phyloP scores from a whole-genome alignment of 139 green algal species.

The Trebouxia sp. region DNA sequence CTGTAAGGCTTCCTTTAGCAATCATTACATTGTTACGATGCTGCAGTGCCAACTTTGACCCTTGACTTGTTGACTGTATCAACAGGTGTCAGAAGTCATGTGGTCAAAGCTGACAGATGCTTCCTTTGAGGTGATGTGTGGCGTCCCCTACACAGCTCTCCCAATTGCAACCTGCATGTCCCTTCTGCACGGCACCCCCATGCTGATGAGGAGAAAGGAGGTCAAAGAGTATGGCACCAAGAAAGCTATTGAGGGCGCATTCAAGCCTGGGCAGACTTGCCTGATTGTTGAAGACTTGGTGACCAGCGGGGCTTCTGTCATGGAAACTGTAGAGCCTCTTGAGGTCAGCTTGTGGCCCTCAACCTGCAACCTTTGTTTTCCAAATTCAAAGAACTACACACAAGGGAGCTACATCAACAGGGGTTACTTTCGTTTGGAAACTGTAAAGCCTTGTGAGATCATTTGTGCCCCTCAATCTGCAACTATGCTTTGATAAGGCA shows the following conservation, averaged over 20 bases:
- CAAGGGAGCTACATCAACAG: too few species aligned
- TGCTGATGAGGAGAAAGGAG: slow-evolving; percentile 96
- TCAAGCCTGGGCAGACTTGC: slow-evolving; percentile 83
- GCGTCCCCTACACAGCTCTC: slow-evolving; percentile 98
- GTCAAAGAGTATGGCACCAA: slow-evolving; percentile 99
- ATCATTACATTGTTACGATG: too few species aligned
- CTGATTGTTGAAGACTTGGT: slow-evolving; percentile 99
- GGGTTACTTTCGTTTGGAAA: too few species aligned
- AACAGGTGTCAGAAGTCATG: slow-evolving; percentile 89
- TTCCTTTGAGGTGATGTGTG: slow-evolving; percentile 96
- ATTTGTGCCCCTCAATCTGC: too few species aligned
- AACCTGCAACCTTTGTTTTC: too few species aligned
- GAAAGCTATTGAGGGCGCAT: slow-evolving; percentile 98
- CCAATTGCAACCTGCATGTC: slow-evolving; percentile 98
- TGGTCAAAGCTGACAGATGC: slow-evolving; percentile 67
- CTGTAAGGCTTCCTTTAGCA: too few species aligned
- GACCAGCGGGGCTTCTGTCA: slow-evolving; percentile 91
- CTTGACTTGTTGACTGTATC: background rate
- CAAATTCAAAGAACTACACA: too few species aligned
- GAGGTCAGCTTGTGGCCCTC: slow-evolving; percentile 46
- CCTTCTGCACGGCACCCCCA: slow-evolving; percentile 81
- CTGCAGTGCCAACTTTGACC: too few species aligned
- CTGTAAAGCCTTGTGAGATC: too few species aligned
- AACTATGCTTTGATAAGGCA: too few species aligned
- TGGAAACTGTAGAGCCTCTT: slow-evolving; percentile 96